Base-by-base conservation (phyloP, 2,329 filamentous ascomycete genomes). In the Fusarium tanahbumbuense region DNA sequence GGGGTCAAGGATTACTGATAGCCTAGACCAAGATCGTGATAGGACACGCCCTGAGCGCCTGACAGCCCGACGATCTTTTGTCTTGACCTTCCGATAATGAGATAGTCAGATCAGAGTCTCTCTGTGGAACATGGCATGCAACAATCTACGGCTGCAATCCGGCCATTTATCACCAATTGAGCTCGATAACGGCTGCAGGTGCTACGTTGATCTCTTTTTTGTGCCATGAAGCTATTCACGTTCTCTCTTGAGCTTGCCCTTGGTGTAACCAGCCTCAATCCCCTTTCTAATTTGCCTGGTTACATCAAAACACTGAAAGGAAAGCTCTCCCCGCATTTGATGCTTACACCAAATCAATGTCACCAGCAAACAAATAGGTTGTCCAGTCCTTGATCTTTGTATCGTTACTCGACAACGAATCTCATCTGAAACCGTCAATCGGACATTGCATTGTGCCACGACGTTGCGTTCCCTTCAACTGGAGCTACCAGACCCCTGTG, bases 161-260 rank as follows among this genome's bases (percentile, higher is more conserved):
- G 63, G 63, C 44, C 61, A 66, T 66, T 65, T 66, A 66, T 66
- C 55, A 53, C 63, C 61, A 66, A 66, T 66, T 46, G 30, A 22
- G 28, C 18, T 27, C 27, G 61, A 66, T 66, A 60, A 60, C 63
- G 61, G 54, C 34, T 66, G 61, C 30, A 45, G 46, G 42, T 64
- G 59, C 59, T 64, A 65, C 62, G 61, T 65, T 65, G 46, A 30
- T 15, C 30, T 37, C 22, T 30, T 40, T 22, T 28, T 30, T 40
- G 34, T 25, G 16, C 32, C 15, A 8, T 60, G 59, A 66, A 66
- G 63, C 42, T 67, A 66, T 66, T 66, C 63, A 37, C 61, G 48
- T 28, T 34, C 32, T 44, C 22, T 32, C 25, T 28, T 20, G 40
- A 37, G 27, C 58, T 48, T 63, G 44, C 22, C 27, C 16, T 42